A percentile compares a stretch with the other conserved stretches of the same genome.
These are phyloP conservation scores for Chlorokybus atmophyticus DNA, from an alignment of 139 green algal species.

Conservation along the genomic window DNA sequence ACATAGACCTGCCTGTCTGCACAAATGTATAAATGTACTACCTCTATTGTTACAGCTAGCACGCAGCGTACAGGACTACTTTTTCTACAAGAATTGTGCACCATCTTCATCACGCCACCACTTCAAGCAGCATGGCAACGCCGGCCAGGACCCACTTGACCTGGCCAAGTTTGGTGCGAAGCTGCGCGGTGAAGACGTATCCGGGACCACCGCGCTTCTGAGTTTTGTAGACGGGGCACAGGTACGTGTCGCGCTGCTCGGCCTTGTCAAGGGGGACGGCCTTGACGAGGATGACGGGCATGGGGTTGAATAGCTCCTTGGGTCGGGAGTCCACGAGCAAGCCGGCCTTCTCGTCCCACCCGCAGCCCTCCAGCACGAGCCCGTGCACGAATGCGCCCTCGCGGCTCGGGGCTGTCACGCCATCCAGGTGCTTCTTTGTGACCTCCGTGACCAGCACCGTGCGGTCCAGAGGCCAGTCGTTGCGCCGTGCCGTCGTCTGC, in stretches of 20 bases:
- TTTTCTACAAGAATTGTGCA: too few relatives aligned
- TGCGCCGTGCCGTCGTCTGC: conserved; percentile 66
- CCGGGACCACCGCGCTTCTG: conserved; percentile 70
- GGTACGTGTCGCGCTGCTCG: conserved; percentile 63
- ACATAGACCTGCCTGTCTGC: too few relatives aligned
- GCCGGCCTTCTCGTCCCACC: conserved; percentile 78
- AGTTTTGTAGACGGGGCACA: conserved; percentile 82
- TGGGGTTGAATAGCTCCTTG: conserved; percentile 72
- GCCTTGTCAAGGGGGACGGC: conserved; percentile 73
- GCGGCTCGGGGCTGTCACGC: conserved; percentile 59
- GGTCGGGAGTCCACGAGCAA: conserved; percentile 65
- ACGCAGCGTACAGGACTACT: too few relatives aligned
- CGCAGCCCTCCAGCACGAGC: conserved; percentile 73
- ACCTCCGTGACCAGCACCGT: conserved; percentile 39
- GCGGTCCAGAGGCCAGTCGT: conserved; percentile 76
- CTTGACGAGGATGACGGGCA: conserved; percentile 67
- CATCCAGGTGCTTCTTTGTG: conserved; percentile 69
- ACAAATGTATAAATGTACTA: too few relatives aligned
- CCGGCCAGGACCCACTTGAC: conserved; percentile 72
- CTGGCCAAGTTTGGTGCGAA: conserved; percentile 62
- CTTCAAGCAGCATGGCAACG: conserved; percentile 6
- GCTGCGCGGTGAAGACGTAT: conserved; percentile 82
- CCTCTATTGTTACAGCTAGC: too few relatives aligned
- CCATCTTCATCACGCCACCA: too few relatives aligned
- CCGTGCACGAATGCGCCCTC: conserved; percentile 80